Conservation (phyloP, 768 basidiomycete species). For the Clitopilus hobsonii region DNA sequence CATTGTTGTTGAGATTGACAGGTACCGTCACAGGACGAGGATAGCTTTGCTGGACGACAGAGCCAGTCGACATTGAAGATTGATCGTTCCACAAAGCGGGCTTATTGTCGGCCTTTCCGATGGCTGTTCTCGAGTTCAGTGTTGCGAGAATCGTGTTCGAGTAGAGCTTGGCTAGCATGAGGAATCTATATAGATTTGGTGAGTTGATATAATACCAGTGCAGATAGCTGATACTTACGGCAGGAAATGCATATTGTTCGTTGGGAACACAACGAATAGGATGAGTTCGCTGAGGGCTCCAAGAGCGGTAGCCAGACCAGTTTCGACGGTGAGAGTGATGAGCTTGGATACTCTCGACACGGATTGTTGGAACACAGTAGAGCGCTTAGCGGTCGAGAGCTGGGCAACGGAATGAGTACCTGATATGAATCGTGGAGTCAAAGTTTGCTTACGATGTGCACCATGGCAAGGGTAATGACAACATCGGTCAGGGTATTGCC, state of each 20-base stretch:
- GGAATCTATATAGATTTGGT: neutral
- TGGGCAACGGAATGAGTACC: neutral
- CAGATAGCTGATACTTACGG: neutral
- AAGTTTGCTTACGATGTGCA: slow-evolving; percentile 1
- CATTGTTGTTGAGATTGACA: neutral
- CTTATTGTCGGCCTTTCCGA: neutral
- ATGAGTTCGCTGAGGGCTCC: slow-evolving; percentile 4
- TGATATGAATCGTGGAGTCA: neutral
- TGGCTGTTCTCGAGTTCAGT: neutral
- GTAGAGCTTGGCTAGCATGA: slow-evolving; percentile 2
- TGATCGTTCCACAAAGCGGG: slow-evolving; percentile 2
- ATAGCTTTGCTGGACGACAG: neutral
- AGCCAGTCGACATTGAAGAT: neutral
- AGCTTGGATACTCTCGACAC: slow-evolving; percentile 1
- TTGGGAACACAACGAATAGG: slow-evolving; percentile 4
- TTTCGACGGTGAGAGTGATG: slow-evolving; percentile 5
- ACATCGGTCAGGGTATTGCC: slow-evolving; percentile 1
- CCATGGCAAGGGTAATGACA: slow-evolving; percentile 4
- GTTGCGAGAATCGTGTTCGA: slow-evolving; percentile 1
- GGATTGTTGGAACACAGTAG: neutral
- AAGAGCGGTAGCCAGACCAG: slow-evolving; percentile 5
- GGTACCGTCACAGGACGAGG: neutral
- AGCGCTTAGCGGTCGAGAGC: slow-evolving; percentile 1
- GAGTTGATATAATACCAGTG: neutral
- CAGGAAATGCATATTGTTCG: slow-evolving; percentile 3